phyloP scores from a whole-genome alignment of 345 rosid species.

The Schrenkiella parvula region DNA sequence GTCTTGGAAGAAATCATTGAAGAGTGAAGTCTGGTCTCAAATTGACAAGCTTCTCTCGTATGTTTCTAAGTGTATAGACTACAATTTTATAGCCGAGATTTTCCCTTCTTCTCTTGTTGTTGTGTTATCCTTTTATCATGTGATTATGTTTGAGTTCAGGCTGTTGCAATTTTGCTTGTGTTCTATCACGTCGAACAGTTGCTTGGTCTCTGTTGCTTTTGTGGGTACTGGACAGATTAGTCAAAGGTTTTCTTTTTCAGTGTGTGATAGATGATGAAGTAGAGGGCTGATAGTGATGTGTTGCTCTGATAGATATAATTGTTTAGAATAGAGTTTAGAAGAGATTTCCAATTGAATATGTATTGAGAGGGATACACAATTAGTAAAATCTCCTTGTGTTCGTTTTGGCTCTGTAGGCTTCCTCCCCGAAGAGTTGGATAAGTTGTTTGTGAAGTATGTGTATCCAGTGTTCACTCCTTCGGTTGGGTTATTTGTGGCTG shows the following conservation, averaged over 20 bases:
- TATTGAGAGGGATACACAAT: background rate
- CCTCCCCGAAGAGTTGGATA: conserved; percentile 83
- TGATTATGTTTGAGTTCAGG: background rate
- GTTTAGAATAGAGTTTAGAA: background rate
- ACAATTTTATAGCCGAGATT: background rate
- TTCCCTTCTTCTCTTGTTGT: background rate
- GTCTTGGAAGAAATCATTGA: background rate
- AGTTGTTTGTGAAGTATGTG: conserved; percentile 70
- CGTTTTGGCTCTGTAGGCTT: conserved; percentile 49
- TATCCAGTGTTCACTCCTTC: conserved; percentile 87
- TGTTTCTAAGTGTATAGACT: background rate
- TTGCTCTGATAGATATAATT: no score
- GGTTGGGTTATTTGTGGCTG: conserved; percentile 66
- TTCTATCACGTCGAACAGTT: background rate
- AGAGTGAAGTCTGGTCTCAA: background rate
- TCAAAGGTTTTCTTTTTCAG: no score
- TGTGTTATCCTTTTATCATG: background rate
- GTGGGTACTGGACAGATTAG: background rate
- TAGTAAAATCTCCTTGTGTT: conserved; percentile 29
- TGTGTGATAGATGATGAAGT: no score
- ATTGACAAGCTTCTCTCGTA: background rate
- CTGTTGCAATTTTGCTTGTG: background rate
- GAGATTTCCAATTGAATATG: background rate
- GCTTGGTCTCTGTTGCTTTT: background rate
- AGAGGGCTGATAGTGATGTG: no score